Percentiles rank a stretch among this genome's conserved stretches.
Evolutionary conservation across 306 rosid species (phyloP).

Genomic region (Neltuma alba): DNA sequence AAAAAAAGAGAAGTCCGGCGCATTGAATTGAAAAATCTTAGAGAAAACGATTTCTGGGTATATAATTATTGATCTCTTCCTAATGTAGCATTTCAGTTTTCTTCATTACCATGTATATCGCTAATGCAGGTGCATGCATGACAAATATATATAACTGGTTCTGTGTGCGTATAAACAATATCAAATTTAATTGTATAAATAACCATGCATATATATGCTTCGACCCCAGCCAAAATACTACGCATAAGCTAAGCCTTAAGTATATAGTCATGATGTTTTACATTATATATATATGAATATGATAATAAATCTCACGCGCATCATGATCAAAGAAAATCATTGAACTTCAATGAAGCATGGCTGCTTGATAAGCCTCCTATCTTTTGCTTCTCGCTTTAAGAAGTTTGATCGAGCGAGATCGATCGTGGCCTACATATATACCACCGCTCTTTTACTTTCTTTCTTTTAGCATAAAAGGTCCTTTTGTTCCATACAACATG

Average conservation of each 20-base stretch:
- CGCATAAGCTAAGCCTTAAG: no score
- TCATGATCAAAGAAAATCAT: neutral
- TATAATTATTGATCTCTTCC: neutral
- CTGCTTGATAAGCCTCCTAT: slow-evolving; percentile 23
- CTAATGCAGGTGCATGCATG: neutral
- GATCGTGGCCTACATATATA: slow-evolving; percentile 2
- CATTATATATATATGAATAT: neutral
- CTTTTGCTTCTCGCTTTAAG: slow-evolving; percentile 35
- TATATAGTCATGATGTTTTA: slow-evolving; percentile 23
- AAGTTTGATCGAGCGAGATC: slow-evolving; percentile 22
- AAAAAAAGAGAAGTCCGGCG: no score
- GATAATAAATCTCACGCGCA: neutral
- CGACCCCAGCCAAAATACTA: no score
- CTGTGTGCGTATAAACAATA: neutral
- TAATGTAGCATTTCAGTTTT: slow-evolving; percentile 19
- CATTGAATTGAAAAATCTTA: no score
- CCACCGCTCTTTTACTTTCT: slow-evolving; percentile 4
- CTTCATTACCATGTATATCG: neutral
- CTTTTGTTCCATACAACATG: slow-evolving; percentile 26
- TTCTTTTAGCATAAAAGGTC: slow-evolving; percentile 30
- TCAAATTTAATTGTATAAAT: neutral
- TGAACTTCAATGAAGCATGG: slow-evolving; percentile 16
- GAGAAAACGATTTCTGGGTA: neutral
- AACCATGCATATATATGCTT: neutral
- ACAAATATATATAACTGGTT: neutral